Percentiles rank a stretch among this genome's conserved stretches.
phyloP scores from a whole-genome alignment of 164 flowering plant genomes.

The Piper betle region DNA sequence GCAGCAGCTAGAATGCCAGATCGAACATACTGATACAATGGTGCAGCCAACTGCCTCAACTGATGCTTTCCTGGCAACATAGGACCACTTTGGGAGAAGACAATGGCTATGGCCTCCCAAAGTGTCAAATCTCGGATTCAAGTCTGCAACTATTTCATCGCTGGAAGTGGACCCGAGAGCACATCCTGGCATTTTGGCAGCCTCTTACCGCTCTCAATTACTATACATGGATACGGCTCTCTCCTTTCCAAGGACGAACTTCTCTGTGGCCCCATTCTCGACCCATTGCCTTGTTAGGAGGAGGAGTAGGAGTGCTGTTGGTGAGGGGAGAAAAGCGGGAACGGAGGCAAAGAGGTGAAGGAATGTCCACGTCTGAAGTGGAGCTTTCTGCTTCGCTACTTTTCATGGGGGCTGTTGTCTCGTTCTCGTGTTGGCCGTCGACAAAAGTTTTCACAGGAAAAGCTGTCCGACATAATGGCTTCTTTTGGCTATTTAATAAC shows the following conservation, averaged over 20 bases:
- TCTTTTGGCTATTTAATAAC: conserved; percentile 2
- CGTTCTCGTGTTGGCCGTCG: conserved; percentile 14
- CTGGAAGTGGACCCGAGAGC: not conserved
- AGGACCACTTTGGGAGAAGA: not conserved
- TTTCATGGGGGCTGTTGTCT: conserved; percentile 12
- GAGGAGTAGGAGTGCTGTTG: too few species aligned
- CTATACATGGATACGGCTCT: not conserved
- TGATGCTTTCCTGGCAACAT: not conserved
- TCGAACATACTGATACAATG: not conserved
- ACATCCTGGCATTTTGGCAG: not conserved
- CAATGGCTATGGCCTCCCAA: not conserved
- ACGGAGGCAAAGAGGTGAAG: not conserved
- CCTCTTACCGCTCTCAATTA: not conserved
- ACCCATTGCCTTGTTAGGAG: not conserved
- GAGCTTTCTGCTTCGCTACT: conserved; percentile 7
- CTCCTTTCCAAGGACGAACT: not conserved
- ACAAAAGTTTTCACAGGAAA: conserved; percentile 11
- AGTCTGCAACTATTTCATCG: not conserved
- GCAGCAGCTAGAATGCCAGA: not conserved
- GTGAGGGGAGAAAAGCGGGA: not conserved
- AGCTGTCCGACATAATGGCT: conserved; percentile 18
- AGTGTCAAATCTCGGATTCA: not conserved
- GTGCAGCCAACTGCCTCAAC: not conserved
- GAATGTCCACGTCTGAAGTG: conserved; percentile 1
- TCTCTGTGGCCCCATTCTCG: not conserved